Evolutionary conservation across 176 grass and related monocot genomes (phyloP), one percentile per base, ranked within the genome.

Genomic region (Triticum timopheevii): DNA sequence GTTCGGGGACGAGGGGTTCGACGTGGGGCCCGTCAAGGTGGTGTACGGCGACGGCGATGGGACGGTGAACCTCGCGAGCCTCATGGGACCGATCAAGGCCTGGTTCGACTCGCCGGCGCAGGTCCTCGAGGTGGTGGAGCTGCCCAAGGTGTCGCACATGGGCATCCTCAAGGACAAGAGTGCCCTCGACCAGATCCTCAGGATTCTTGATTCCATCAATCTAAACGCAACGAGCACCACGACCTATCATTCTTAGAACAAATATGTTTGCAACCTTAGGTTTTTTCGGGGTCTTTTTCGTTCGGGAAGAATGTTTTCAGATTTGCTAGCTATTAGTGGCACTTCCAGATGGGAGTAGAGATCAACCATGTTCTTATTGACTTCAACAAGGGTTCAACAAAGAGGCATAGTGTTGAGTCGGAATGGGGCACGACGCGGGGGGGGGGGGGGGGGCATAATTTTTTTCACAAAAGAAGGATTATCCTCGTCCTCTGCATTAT

Each of bases 1-100:
- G 19, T 98, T 81, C 69, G 82, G 88, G 38, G 54, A 68, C 6
- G 28, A 24, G 0, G 93, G 95, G 1, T 95, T 95, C 47, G 93
- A 93, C 6, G 89, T 71, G 25, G 61, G 12, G 0, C 95, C 93
- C 1, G 80, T 87, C 13, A 30, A 83, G 25, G 82, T 95, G 33
- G 89, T 90, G 23, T 95, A 95, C 50, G 93, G 91, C 9, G 93
- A 98, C 82, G 95, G 93, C 0, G 95, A 98, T 65, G 95, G 93
- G 9, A 91, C 87, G 40, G 95, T 98, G 61, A 98, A 92, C 76
- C 63, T 93, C 16, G 90, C 56, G 8, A 98, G 95, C 87, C 88
- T 95, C 69, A 38, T 93, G 30, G 80, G 85, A 0, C 89, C 94
- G 24, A 70, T 93, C 76, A 90, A 90, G n/a, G 89, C 90, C 8